phyloP scores from a whole-genome alignment of 1,284 basidiomycete species.

The Xerocomus amazonicus region DNA sequence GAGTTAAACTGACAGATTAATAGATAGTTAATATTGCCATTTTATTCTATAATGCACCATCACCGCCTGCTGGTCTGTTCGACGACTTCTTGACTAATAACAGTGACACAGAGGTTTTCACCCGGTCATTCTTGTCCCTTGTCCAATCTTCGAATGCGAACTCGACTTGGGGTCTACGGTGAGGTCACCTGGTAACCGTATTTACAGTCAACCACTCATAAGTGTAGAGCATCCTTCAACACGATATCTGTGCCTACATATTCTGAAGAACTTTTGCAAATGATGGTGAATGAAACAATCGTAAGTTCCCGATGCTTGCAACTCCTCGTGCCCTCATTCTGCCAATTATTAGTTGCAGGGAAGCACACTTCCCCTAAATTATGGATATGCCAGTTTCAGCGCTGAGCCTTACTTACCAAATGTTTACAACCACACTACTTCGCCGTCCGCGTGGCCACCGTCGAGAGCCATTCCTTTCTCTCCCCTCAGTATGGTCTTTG shows the following conservation, averaged over 20 bases:
- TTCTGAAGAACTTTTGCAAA: conserved; percentile 14
- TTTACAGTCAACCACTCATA: not conserved
- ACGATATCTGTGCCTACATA: conserved; percentile 24
- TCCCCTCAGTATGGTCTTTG: conserved; percentile 49
- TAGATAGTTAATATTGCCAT: conserved; percentile 19
- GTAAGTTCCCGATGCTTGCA: conserved; percentile 11
- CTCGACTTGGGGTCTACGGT: conserved; percentile 23
- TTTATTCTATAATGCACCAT: conserved; percentile 44
- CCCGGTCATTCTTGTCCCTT: conserved; percentile 37
- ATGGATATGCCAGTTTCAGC: conserved; percentile 43
- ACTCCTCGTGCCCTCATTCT: not conserved
- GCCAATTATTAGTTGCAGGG: conserved; percentile 12
- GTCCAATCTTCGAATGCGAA: conserved; percentile 22
- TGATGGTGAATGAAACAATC: conserved; percentile 15
- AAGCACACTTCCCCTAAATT: conserved; percentile 14
- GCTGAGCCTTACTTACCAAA: conserved; percentile 54
- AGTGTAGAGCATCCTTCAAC: conserved; percentile 19
- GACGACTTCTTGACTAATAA: conserved; percentile 37
- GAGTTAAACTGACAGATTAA: conserved; percentile 3
- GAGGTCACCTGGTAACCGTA: not conserved
- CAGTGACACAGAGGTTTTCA: conserved; percentile 30
- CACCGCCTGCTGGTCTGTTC: conserved; percentile 41
- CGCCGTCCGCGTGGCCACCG: conserved; percentile 49
- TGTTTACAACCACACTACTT: conserved; percentile 41
- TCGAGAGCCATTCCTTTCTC: conserved; percentile 38